Conservation (phyloP, 2,329 filamentous ascomycete species). For the Pseudocercospora musae region DNA sequence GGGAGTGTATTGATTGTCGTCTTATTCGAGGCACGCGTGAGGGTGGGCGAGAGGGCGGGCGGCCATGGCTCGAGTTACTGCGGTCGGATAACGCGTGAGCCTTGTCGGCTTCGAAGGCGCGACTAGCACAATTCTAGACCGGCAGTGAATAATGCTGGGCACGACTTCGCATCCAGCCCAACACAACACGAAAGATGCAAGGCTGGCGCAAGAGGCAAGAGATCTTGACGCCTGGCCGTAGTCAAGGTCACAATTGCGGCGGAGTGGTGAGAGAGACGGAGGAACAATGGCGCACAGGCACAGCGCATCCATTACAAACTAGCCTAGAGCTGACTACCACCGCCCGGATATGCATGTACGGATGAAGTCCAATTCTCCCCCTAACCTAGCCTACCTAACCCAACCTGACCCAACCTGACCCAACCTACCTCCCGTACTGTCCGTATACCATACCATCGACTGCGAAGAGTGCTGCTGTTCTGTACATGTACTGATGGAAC, state of each 20-base stretch:
- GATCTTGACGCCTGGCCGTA: background rate
- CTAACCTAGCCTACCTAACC: no score
- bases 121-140: background rate
- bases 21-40: background rate
- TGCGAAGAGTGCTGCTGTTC: background rate
- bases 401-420: no score
- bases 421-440: background rate
- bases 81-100: background rate
- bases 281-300: background rate
- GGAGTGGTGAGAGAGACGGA: background rate
- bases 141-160: background rate
- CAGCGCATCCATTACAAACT: background rate
- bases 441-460: background rate
- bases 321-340: background rate
- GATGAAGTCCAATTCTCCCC: background rate
- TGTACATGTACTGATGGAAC: background rate
- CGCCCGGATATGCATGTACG: background rate
- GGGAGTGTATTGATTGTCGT: background rate
- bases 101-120: background rate
- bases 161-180: background rate
- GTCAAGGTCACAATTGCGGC: background rate
- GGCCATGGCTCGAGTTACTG: conserved; percentile 1
- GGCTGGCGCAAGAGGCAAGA: background rate
- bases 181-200: background rate
- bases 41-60: background rate